phyloP scores from a whole-genome alignment of 306 rosid species.

The Calophaca sinica region DNA sequence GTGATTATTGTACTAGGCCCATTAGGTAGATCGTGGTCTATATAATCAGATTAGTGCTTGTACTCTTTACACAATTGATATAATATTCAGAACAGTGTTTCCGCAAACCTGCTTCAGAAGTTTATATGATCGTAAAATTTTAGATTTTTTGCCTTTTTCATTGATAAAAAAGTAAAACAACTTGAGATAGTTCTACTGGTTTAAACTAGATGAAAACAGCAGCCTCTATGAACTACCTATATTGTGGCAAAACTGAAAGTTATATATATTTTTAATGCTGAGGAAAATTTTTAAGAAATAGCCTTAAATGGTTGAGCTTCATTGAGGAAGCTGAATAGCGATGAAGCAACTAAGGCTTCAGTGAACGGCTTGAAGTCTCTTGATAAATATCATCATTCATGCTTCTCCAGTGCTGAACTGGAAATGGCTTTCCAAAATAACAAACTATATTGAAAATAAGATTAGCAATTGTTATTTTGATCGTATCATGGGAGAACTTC shows the following conservation, averaged over 20 bases:
- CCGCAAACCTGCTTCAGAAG: constrained; percentile 30
- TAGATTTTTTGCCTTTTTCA: constrained; percentile 2
- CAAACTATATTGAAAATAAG: not conserved
- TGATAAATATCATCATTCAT: constrained; percentile 14
- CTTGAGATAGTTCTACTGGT: constrained; percentile 12
- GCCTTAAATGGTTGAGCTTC: constrained; percentile 17
- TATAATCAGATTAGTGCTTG: no score
- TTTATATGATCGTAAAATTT: not conserved
- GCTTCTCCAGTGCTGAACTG: constrained; percentile 12
- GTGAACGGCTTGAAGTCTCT: constrained; percentile 32
- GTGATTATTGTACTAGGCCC: no score
- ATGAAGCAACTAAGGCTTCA: constrained; percentile 28
- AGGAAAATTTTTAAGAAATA: not conserved
- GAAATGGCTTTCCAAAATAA: constrained; percentile 16
- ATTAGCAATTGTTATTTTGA: constrained; percentile 23
- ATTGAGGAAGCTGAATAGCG: constrained; percentile 37
- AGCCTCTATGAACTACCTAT: constrained; percentile 27
- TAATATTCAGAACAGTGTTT: no score
- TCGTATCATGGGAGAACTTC: constrained; percentile 31
- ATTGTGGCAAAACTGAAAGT: constrained; percentile 1
- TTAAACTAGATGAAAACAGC: constrained; percentile 21
- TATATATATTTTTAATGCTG: not conserved
- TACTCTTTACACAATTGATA: no score
- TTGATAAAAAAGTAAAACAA: constrained; percentile 23
- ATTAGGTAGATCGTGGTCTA: no score